Evolutionary conservation across 2,329 filamentous ascomycete genomes (phyloP), one percentile per base, ranked within the genome.

Genomic region (Aspergillus nomiae): DNA sequence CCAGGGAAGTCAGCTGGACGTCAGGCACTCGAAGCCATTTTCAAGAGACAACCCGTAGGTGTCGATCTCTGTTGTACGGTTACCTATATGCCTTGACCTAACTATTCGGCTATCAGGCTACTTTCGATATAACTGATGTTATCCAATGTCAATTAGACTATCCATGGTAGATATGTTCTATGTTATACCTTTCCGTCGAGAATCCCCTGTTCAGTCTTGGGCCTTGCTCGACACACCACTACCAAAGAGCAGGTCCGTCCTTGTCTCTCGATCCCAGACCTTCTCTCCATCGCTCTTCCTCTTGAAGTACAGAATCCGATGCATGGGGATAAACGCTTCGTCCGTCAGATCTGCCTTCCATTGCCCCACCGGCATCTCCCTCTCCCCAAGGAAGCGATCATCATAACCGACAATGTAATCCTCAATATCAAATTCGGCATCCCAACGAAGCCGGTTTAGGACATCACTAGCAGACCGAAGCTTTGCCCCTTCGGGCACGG

Each of bases 281-380:
- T 24, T 56, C 26, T 56, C 57, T 12, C 61, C 56, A 14, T 63
- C 61, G 14, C 56, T 63, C 43, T 56, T 56, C 19, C 61, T 24
- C 24, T n/a, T 36, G 30, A 63, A 59, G 24, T 63, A 60, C 24
- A 63, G 30, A 55, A 63, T 63, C 24, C 61, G 61, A 54, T 63
- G 61, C 43, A 56, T 56, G 8, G 61, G 61, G 19, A 63, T 63
- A 53, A 63, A 63, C 3, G 50, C 61, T n/a, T 63, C 61, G 10
- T 63, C 61, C 19, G 61, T 63, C 21, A 60, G 12, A 51, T 63
- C 61, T 4, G 41, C 50, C 45, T 63, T 63, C 61, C 61, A 63
- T 21, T 56, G 57, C 21, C 38, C 50, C 9, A 59, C 59, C 0
- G 58, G 36, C 54, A 61, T 56, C 34, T 64, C 62, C 21, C 41